Conservation (phyloP, 2,329 filamentous ascomycete genomes). For the Apiospora malaysiana region DNA sequence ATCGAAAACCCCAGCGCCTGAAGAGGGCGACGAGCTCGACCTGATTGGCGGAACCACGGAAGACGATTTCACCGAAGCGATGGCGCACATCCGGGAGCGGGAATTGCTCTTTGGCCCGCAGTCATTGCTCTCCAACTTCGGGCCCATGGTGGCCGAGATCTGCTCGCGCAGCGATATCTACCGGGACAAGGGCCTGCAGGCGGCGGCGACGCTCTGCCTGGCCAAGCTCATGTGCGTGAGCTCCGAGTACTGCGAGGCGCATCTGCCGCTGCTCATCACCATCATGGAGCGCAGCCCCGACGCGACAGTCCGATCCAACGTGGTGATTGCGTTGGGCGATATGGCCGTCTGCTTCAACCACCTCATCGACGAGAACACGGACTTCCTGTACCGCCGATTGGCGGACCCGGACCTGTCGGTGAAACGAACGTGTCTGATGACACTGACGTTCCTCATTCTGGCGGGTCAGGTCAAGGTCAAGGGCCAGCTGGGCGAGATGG, state of each 20-base stretch:
- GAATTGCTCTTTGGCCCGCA: conserved; percentile 80
- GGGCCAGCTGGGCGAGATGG: conserved; percentile 97
- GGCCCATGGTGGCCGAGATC: conserved; percentile 89
- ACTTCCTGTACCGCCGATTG: conserved; percentile 92
- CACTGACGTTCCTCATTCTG: conserved; percentile 93
- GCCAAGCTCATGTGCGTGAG: conserved; percentile 99
- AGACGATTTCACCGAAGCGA: conserved; percentile 88
- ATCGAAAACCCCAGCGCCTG: conserved; percentile 43
- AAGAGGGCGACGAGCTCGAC: conserved; percentile 83
- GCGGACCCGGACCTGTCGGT: conserved; percentile 89
- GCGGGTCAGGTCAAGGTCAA: conserved; percentile 99
- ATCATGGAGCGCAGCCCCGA: conserved; percentile 96
- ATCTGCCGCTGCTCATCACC: conserved; percentile 91
- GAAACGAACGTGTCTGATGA: conserved; percentile 98
- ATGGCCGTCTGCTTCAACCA: conserved; percentile 99
- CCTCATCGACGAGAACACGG: conserved; percentile 97
- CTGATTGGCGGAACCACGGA: conserved; percentile 96
- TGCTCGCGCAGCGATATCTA: conserved; percentile 95
- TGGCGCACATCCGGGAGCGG: conserved; percentile 82
- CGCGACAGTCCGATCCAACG: conserved; percentile 91
- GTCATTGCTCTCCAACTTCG: conserved; percentile 88
- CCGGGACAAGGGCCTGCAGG: conserved; percentile 86
- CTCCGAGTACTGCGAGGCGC: conserved; percentile 92
- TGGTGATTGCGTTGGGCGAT: conserved; percentile 94
- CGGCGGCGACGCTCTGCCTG: conserved; percentile 90